These are phyloP conservation scores for Verticillium zaregamsianum DNA, from an alignment of 2,329 filamentous ascomycete species.

Conservation along the genomic window DNA sequence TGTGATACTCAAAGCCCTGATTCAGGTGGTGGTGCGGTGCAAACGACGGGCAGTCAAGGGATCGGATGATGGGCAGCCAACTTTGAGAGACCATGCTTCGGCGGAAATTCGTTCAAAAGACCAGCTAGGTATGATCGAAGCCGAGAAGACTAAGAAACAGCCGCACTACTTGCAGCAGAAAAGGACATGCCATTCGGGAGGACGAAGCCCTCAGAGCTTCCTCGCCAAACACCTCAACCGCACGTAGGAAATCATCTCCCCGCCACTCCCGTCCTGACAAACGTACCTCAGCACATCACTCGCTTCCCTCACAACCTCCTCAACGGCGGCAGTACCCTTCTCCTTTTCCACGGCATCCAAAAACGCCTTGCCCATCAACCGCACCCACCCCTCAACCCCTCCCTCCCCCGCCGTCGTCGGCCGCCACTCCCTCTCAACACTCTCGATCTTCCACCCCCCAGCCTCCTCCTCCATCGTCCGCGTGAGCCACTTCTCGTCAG, in stretches of 20 bases:
- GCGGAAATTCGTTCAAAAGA: too few relatives aligned
- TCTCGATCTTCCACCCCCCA: slow-evolving; percentile 45
- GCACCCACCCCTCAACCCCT: slow-evolving; percentile 62
- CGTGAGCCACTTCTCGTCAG: slow-evolving; percentile 56
- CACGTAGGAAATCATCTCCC: slow-evolving; percentile 51
- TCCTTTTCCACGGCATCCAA: slow-evolving; percentile 47
- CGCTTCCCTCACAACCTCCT: slow-evolving; percentile 49
- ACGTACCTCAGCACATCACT: slow-evolving; percentile 50
- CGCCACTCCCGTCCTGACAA: slow-evolving; percentile 52
- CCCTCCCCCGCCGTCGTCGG: slow-evolving; percentile 56
- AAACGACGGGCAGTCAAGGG: too few relatives aligned
- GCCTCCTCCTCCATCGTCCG: slow-evolving; percentile 35
- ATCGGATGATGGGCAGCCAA: too few relatives aligned
- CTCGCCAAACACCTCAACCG: slow-evolving; percentile 44
- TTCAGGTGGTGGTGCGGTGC: too few relatives aligned
- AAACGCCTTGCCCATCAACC: slow-evolving; percentile 57
- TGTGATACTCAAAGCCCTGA: too few relatives aligned
- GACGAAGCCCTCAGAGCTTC: slow-evolving; percentile 21
- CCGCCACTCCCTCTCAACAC: slow-evolving; percentile 59
- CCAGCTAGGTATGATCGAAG: too few relatives aligned
- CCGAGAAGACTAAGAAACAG: too few relatives aligned
- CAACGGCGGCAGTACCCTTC: slow-evolving; percentile 32
- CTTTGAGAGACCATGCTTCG: too few relatives aligned
- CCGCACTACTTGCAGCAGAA: too few relatives aligned
- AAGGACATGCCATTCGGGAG: too few relatives aligned